A percentile compares a stretch with the other conserved stretches of the same genome.
Conservation (phyloP, 139 green algal genomes). For the Chlamydomonas incerta region DNA sequence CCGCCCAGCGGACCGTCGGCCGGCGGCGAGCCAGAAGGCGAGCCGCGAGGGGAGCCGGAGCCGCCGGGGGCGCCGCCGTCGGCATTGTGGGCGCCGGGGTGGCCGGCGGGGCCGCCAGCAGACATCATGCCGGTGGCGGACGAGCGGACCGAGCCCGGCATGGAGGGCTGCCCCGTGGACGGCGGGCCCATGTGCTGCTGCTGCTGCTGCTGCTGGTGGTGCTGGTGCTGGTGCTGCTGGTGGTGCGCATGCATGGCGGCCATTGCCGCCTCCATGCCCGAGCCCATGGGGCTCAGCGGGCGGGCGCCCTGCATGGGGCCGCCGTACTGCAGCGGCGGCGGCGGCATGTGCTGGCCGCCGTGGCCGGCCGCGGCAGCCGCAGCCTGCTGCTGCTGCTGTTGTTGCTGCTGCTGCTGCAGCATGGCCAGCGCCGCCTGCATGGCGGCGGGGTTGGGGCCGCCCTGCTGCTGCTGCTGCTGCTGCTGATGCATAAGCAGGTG, state of each 20-base stretch:
- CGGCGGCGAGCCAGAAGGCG: neutral
- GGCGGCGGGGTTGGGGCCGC: neutral
- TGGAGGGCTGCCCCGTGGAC: neutral
- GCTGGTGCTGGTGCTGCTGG: neutral
- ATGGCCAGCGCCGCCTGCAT: constrained; percentile 22
- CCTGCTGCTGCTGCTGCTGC: neutral
- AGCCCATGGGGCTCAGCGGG: no score
- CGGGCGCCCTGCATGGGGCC: neutral
- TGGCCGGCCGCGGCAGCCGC: neutral
- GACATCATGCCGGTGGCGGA: constrained; percentile 16
- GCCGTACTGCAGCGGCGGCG: neutral
- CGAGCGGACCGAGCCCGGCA: constrained; percentile 1
- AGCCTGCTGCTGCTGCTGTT: constrained; percentile 24
- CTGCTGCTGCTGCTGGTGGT: neutral
- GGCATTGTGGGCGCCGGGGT: neutral
- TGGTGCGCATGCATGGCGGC: neutral
- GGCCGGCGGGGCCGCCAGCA: neutral
- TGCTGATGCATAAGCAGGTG: constrained; percentile 17
- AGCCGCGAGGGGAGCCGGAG: neutral
- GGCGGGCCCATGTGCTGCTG: neutral
- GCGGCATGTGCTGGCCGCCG: neutral
- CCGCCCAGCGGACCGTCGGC: neutral
- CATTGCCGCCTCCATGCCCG: neutral
- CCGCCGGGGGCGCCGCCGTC: neutral
- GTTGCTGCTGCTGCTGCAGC: constrained; percentile 36